Evolutionary conservation across 1,284 basidiomycete genomes (phyloP).

Genomic region (Moesziomyces sp.): DNA sequence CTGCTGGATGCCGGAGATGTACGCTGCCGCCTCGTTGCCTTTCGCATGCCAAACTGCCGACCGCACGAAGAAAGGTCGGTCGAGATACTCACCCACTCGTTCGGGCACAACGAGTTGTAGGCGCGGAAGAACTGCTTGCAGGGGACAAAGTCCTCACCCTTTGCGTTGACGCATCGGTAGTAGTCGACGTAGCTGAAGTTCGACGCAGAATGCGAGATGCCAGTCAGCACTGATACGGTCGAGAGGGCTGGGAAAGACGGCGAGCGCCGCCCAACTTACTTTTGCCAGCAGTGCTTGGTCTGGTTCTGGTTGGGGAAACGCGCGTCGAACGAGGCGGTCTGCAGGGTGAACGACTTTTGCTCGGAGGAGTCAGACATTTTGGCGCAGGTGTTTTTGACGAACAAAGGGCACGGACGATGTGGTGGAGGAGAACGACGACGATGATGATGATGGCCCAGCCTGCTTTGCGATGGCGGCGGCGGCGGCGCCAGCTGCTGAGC

Average conservation of each 20-base stretch:
- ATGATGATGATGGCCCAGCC: neutral
- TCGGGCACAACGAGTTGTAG: conserved; percentile 97
- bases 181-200: conserved; percentile 73
- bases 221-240: too few relatives aligned
- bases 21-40: too few relatives aligned
- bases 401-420: neutral
- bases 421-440: conserved; percentile 10
- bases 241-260: neutral
- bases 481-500: conserved; percentile 1
- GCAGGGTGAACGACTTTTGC: conserved; percentile 60
- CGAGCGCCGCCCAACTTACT: conserved; percentile 39
- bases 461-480: conserved; percentile 1
- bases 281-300: conserved; percentile 68
- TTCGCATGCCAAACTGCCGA: too few relatives aligned
- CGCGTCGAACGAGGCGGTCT: conserved; percentile 66
- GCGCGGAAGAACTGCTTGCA: conserved; percentile 99
- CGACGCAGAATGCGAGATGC: neutral
- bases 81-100: conserved; percentile 64
- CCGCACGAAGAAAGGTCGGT: too few relatives aligned
- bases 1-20: too few relatives aligned
- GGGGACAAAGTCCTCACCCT: conserved; percentile 95
- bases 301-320: conserved; percentile 68
- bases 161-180: conserved; percentile 95
- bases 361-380: conserved; percentile 51
- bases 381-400: neutral